phyloP scores from a whole-genome alignment of 352 stramenopile species.

The Pythium brassicae region DNA sequence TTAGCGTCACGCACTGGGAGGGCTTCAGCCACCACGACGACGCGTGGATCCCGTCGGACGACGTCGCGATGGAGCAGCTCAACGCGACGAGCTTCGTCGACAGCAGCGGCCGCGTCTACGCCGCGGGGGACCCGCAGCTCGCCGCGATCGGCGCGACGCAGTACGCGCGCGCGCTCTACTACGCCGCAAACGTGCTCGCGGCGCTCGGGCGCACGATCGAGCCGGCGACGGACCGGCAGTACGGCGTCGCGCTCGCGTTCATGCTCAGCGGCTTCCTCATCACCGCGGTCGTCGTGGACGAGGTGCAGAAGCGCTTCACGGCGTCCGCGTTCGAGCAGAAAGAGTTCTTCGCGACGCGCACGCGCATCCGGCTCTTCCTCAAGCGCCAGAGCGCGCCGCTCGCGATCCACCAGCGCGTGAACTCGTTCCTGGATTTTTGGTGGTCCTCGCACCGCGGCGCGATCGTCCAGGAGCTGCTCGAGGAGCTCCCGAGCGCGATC shows the following conservation, averaged over 20 bases:
- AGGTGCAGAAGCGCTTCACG: slow-evolving; percentile 63
- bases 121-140: slow-evolving; percentile 17
- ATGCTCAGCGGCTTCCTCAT: slow-evolving; percentile 71
- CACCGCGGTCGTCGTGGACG: slow-evolving; percentile 62
- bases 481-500: slow-evolving; percentile 46
- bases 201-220: slow-evolving; percentile 42
- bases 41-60: slow-evolving; percentile 40
- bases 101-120: slow-evolving; percentile 18
- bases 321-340: slow-evolving; percentile 64
- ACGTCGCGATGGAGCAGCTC: slow-evolving; percentile 31
- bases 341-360: slow-evolving; percentile 54
- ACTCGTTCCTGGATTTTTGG: slow-evolving; percentile 68
- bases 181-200: slow-evolving; percentile 46
- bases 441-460: slow-evolving; percentile 60
- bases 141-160: slow-evolving; percentile 33
- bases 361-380: slow-evolving; percentile 58
- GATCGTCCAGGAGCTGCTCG: slow-evolving; percentile 52
- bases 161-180: slow-evolving; percentile 59
- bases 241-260: slow-evolving; percentile 40
- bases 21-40: slow-evolving; percentile 38
- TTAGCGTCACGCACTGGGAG: slow-evolving; percentile 40
- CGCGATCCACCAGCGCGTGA: slow-evolving; percentile 48
- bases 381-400: slow-evolving; percentile 52
- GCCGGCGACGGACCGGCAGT: slow-evolving; percentile 43
- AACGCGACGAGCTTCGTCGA: slow-evolving; percentile 31